Base-by-base conservation (phyloP, 2,329 filamentous ascomycete species). In the Lecanosticta acicola region DNA sequence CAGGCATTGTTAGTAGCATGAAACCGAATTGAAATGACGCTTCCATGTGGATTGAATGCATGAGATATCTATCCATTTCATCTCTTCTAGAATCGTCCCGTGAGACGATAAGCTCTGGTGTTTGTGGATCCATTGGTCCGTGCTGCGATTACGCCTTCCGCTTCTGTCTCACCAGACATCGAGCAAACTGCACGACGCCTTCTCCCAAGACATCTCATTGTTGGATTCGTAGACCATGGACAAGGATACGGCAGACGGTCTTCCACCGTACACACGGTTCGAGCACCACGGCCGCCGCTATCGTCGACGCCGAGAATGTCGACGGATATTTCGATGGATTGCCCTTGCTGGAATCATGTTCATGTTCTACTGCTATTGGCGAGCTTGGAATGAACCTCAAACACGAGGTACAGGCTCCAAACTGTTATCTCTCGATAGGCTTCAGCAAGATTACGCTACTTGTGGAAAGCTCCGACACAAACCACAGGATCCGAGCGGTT, bases 361-460 rank as follows among this genome's bases (percentile, higher is more conserved):
- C 24, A 29, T 29, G 24, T 29, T 29, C 24, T 29, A 29, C 11
- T 29, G 24, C 24, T 29, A 29, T 11, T 29, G 24, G 24, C 24
- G 11, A 29, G 24, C 24, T 29, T 29, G 5, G 24, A 29, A 29
- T 29, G 24, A 29, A 7, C 24, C 24, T 29, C 7, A 5, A 7
- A 11, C 7, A 29, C 5, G 11, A 11, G 11, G 11, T 29, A 29
- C 5, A 7, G 11, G 24, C 10, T 13, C 43, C 65, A 76, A 16
- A 94, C 94, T 48, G 2, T 65, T 84, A 3, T 83, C 80, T 1
- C 50, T 71, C 17, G 65, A 74, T 37, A 75, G 72, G 55, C 68
- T 85, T 17, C 66, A 72, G 29, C 67, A 71, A 10, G 75, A 84
- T 54, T 65, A 82, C 17, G 69, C 68, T 13, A 74, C 72, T 1